Conservation (phyloP, 164 flowering plant genomes). For the Vitis rupestris region DNA sequence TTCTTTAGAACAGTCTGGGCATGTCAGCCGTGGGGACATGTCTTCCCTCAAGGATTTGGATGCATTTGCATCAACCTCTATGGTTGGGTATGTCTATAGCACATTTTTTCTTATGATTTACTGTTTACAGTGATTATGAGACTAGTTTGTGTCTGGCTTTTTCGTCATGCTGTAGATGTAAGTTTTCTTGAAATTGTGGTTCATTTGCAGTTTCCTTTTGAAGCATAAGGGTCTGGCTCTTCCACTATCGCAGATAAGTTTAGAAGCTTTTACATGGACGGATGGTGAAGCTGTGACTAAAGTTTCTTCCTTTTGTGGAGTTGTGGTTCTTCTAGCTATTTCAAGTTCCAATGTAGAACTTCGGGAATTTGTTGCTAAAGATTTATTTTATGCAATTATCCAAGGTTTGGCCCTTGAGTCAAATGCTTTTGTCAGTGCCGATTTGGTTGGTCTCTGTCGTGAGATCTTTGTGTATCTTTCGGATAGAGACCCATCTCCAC, state of each 20-base stretch:
- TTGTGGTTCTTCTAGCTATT: conserved; percentile 59
- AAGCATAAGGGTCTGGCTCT: conserved; percentile 56
- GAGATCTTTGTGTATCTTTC: conserved; percentile 78
- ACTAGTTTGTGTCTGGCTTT: background rate
- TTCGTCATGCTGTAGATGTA: background rate
- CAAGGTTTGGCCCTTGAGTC: conserved; percentile 83
- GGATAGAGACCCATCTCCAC: conserved; percentile 77
- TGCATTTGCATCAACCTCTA: conserved; percentile 59
- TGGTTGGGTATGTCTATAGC: conserved; percentile 65
- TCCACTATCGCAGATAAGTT: conserved; percentile 68
- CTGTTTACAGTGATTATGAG: background rate
- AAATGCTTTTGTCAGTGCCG: conserved; percentile 74
- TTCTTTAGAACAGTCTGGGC: conserved; percentile 69
- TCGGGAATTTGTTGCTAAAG: conserved; percentile 70
- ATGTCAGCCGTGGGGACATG: conserved; percentile 46
- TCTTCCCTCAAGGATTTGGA: conserved; percentile 64
- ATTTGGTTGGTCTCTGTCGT: conserved; percentile 81
- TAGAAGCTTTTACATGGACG: conserved; percentile 77
- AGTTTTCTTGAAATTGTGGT: conserved; percentile 5
- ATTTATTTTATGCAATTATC: conserved; percentile 75
- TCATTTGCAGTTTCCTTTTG: conserved; percentile 68
- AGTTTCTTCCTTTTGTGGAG: conserved; percentile 68
- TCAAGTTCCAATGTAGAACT: conserved; percentile 67
- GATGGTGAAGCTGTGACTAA: conserved; percentile 82
- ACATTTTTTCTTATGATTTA: background rate